These are phyloP conservation scores for Aspergillus intermedius DNA, from an alignment of 2,329 filamentous ascomycete genomes.

Conservation along the genomic window DNA sequence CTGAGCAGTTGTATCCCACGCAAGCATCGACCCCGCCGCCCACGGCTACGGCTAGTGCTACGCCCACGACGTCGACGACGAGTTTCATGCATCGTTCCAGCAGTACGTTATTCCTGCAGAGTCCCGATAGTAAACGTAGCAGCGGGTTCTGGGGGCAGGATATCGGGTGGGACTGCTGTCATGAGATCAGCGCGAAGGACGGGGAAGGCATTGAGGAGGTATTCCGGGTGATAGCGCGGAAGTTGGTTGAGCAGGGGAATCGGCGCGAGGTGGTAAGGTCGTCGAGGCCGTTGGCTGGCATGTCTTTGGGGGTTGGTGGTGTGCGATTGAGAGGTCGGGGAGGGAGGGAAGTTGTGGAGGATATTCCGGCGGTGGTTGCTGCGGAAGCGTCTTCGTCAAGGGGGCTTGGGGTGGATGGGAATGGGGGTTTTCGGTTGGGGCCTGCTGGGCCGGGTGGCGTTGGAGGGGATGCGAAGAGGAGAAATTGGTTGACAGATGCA, in stretches of 20 bases:
- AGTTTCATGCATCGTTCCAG: conserved; percentile 12
- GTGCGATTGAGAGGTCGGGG: conserved; percentile 25
- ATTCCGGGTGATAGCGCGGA: conserved; percentile 82
- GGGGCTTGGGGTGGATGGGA: conserved; percentile 37
- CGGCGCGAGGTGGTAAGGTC: conserved; percentile 45
- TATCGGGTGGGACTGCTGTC: conserved; percentile 92
- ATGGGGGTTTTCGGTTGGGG: conserved; percentile 55
- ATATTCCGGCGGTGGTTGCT: neutral
- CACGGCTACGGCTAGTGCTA: conserved; percentile 47
- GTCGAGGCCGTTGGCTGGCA: conserved; percentile 39
- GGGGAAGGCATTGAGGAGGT: conserved; percentile 96
- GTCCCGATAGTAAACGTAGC: conserved; percentile 41
- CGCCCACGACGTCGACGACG: conserved; percentile 7
- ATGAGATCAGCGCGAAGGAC: conserved; percentile 90
- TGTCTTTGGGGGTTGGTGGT: no score
- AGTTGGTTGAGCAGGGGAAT: conserved; percentile 66
- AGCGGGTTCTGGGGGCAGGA: conserved; percentile 72
- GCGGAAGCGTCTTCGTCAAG: conserved; percentile 42
- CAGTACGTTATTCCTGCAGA: conserved; percentile 18
- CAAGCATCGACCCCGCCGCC: conserved; percentile 61
- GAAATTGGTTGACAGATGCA: conserved; percentile 54
- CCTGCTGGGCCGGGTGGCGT: neutral
- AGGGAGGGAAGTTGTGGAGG: conserved; percentile 15
- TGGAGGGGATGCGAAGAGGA: conserved; percentile 51
- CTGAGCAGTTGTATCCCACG: conserved; percentile 76